Evolutionary conservation across 768 basidiomycete genomes (phyloP), one percentile per base, ranked within the genome.

Genomic region (Collybia mongolica): DNA sequence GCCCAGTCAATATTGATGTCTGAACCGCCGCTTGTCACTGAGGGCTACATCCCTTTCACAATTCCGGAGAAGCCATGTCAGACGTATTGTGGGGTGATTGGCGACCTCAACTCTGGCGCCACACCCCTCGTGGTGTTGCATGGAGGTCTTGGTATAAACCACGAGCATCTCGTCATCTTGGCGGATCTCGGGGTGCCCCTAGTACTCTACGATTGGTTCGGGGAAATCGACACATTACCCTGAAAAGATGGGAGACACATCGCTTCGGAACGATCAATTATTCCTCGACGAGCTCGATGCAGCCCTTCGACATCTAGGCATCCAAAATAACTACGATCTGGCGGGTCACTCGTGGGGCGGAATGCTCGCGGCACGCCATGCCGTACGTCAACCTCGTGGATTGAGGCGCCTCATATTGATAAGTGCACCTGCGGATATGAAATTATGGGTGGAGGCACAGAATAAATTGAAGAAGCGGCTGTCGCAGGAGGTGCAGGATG

Each of bases 151-250:
- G 80, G 82, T 2, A 54, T 66, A 3, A 58, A 67, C n/a, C 72
- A 74, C 49, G 60, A 69, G 3, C 32, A 32, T 14, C 32, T 12
- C 32, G 14, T 14, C 6, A 32, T 32, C 5, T 14, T 32, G 14
- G 7, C 32, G 9, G 26, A 32, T 14, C 5, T 32, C 11, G 32
- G 32, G 3, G 11, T 6, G 32, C 37, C 38, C 22, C 12, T 83
- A 55, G 56, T 84, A 36, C 56, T 81, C 40, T 83, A 83, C 62
- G 79, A 81, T 58, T 82, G 83, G 57, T 50, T 84, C 39, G 82
- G 81, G 80, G 80, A n/a, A 64, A 20, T 83, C 81, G 11, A 80
- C 80, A 7, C 79, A 81, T 54, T 66, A 82, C 17, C 74, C 61
- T 7, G 76, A 81, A 52, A 81, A 77, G 55, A 67, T 58, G 5